Conservation (phyloP, 805 yeast species). For the Deakozyma indianensis region DNA sequence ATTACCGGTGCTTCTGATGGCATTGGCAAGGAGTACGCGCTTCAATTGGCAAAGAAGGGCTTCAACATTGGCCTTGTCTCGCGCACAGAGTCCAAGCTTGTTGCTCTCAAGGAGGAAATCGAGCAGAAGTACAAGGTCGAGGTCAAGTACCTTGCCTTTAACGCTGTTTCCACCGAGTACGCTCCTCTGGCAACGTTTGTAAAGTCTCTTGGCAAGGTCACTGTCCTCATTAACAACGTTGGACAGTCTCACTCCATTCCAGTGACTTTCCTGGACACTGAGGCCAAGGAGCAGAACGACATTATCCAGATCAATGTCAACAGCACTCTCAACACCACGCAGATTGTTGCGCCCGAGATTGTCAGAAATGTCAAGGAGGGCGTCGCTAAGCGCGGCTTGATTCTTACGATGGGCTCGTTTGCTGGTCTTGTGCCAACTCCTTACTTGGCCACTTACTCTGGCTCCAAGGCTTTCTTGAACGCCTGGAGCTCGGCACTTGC, state of each 20-base stretch:
- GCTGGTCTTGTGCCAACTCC: conserved; percentile 94
- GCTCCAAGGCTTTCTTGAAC: conserved; percentile 90
- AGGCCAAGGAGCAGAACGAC: conserved; percentile 54
- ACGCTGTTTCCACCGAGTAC: conserved; percentile 56
- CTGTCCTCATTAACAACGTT: conserved; percentile 79
- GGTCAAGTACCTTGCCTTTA: conserved; percentile 60
- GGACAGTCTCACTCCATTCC: conserved; percentile 94
- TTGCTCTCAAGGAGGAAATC: conserved; percentile 48
- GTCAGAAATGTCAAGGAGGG: conserved; percentile 32
- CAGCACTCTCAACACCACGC: conserved; percentile 75
- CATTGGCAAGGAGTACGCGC: conserved; percentile 82
- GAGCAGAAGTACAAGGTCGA: conserved; percentile 42
- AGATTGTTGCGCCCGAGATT: conserved; percentile 62
- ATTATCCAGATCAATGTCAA: conserved; percentile 77
- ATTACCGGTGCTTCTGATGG: conserved; percentile 98
- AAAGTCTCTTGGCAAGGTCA: conserved; percentile 35
- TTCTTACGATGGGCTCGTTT: conserved; percentile 92
- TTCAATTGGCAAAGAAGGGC: conserved; percentile 73
- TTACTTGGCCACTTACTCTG: conserved; percentile 81
- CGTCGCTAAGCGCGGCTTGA: conserved; percentile 38
- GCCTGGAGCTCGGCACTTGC: conserved; percentile 84
- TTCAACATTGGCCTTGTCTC: conserved; percentile 75
- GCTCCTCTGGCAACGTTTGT: conserved; percentile 32
- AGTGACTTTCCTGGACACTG: conserved; percentile 78
- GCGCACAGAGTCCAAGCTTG: conserved; percentile 68